Evolutionary conservation across 495 filamentous ascomycete species (phyloP), one percentile per base, ranked within the genome.

Genomic region (Annulohypoxylon moriforme): DNA sequence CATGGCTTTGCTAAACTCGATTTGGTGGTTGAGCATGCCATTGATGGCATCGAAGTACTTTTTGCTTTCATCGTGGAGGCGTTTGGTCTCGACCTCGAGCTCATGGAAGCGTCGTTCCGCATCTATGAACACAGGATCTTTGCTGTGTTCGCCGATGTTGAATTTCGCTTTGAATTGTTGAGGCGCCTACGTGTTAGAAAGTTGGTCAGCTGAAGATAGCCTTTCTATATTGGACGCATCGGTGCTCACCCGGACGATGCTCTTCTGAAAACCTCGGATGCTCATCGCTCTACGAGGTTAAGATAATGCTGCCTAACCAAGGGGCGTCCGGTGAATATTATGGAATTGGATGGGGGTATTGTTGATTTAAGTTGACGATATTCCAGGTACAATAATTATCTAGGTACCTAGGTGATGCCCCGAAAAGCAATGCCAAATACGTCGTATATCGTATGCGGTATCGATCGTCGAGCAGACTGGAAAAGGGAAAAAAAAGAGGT

Each of bases 31-130:
- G 72, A 99, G 84, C 96, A 99, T 99, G 84, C 94, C 93, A 81
- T 98, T 98, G 79, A 99, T 97, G 77, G 96, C 94, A 42, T 97
- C 89, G 72, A 96, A 97, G 81, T 99, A 94, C 82, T 96, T 97
- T 78, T 93, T 91, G 27, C 92, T 94, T 77, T 97, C 94, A 83
- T 96, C 93, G 81, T 98, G 95, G 5, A 99, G 89, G 76, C 90
- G 93, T 85, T 97, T 97, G 18, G 96, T 98, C 81, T 99, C 96
- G 76, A 83, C 87, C 82, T 99, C 96, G 64, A 99, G 88, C 81
- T 99, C 96, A 60, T 93, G 83, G 76, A 99, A 99, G 25, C 96
- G 89, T 67, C 94, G 88, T 78, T 99, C 96, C 63, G 96, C 93
- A 82, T 99, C 96, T 66, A 90, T 89, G 78, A 97, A 99, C 73